Conservation (phyloP, 23 red algal genomes). For the Gracilariopsis chorda region DNA sequence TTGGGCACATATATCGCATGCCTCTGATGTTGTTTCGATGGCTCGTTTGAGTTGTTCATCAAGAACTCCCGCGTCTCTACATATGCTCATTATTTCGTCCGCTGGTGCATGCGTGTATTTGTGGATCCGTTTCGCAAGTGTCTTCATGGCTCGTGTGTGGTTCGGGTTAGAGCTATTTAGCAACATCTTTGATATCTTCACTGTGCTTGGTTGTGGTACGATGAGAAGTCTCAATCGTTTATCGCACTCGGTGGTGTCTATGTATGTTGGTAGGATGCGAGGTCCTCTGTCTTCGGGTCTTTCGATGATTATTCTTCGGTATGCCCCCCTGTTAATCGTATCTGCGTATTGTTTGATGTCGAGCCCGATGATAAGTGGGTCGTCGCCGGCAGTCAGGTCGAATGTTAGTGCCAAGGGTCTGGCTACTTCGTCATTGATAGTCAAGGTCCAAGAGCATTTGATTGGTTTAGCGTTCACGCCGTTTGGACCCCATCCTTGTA, state of each 20-base stretch:
- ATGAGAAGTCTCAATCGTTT: too few relatives aligned
- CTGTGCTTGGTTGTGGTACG: too few relatives aligned
- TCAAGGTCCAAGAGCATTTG: not conserved
- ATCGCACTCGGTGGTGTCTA: too few relatives aligned
- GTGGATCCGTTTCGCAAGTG: not conserved
- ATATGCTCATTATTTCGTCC: not conserved
- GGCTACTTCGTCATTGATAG: not conserved
- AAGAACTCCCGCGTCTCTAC: not conserved
- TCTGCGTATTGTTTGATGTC: not conserved
- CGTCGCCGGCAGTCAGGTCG: not conserved
- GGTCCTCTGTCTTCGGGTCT: not conserved
- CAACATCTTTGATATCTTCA: too few relatives aligned
- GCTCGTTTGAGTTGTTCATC: not conserved
- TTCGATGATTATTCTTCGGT: not conserved
- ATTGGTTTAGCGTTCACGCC: not conserved
- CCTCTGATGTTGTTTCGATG: not conserved
- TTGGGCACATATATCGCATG: not conserved
- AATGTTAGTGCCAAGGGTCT: not conserved
- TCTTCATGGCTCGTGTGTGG: not conserved
- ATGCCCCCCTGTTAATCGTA: not conserved
- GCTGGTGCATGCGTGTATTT: not conserved
- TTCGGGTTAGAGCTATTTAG: too few relatives aligned
- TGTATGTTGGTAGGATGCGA: not conserved
- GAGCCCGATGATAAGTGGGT: not conserved
- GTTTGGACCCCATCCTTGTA: not conserved